Evolutionary conservation across 129 eudicot genomes (phyloP).

Genomic region (Arctium lappa): DNA sequence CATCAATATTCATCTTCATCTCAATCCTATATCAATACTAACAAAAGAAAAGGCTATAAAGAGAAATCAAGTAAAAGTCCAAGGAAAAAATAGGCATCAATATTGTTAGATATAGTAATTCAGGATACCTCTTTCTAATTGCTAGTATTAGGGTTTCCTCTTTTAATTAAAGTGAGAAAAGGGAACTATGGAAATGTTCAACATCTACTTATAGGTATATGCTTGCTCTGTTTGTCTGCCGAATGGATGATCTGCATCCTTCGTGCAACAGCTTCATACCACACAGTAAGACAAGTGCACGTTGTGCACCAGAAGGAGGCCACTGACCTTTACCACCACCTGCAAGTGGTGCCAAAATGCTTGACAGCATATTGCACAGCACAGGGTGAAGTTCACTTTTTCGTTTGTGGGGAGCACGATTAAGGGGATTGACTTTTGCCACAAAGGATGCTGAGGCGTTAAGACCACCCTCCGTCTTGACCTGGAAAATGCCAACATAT

Average conservation of each 20-base stretch:
- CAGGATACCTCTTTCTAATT: not conserved
- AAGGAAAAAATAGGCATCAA: not conserved
- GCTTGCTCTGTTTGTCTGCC: slow-evolving; percentile 96
- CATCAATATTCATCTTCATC: not conserved
- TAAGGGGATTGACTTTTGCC: slow-evolving; percentile 91
- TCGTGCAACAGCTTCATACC: slow-evolving; percentile 95
- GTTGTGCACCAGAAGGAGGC: slow-evolving; percentile 90
- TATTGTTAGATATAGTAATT: not conserved
- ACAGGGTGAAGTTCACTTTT: slow-evolving; percentile 96
- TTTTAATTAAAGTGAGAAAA: slow-evolving; percentile 3
- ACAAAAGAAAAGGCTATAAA: not conserved
- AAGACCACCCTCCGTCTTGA: slow-evolving; percentile 85
- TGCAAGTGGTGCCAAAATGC: slow-evolving; percentile 76
- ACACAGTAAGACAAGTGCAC: slow-evolving; percentile 55
- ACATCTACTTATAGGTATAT: slow-evolving; percentile 63
- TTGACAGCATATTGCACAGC: slow-evolving; percentile 84
- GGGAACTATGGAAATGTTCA: not conserved
- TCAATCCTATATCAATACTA: not conserved
- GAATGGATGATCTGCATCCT: slow-evolving; percentile 72
- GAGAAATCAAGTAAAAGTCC: not conserved
- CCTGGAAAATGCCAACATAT: slow-evolving; percentile 41
- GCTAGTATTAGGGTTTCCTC: not conserved
- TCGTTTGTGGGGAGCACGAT: slow-evolving; percentile 76
- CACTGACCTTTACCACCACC: slow-evolving; percentile 88
- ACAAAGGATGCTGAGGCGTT: slow-evolving; percentile 86